Evolutionary conservation across 768 basidiomycete genomes (phyloP).

Genomic region (Amanita muscaria): DNA sequence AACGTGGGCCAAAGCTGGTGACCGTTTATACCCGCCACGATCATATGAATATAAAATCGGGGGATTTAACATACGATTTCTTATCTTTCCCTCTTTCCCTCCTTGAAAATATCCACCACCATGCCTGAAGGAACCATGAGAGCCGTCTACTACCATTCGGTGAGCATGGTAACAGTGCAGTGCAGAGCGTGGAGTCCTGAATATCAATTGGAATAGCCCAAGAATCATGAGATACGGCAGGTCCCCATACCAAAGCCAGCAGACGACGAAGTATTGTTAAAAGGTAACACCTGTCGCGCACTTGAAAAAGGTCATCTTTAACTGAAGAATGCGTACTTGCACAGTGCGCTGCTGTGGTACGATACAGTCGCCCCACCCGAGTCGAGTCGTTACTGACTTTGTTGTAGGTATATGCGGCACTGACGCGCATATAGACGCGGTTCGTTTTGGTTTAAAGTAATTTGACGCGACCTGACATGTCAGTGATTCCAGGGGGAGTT

Average conservation of each 20-base stretch:
- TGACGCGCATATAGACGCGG: constrained; percentile 59
- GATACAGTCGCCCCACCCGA: not conserved
- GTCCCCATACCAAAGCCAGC: constrained; percentile 59
- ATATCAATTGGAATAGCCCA: constrained; percentile 33
- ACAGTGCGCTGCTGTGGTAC: constrained; percentile 6
- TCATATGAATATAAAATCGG: not conserved
- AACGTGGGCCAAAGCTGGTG: not conserved
- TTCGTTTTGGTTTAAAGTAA: constrained; percentile 10
- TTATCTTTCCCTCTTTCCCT: constrained; percentile 1
- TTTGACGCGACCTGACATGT: constrained; percentile 3
- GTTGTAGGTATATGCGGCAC: constrained; percentile 44
- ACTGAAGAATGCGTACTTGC: not conserved
- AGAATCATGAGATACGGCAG: constrained; percentile 55
- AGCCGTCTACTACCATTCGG: constrained; percentile 65
- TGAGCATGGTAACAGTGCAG: constrained; percentile 19
- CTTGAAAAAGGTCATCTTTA: not conserved
- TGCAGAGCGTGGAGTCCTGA: not conserved
- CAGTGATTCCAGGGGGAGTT: constrained; percentile 37
- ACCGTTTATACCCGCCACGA: not conserved
- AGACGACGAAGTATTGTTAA: constrained; percentile 67
- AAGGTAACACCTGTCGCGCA: constrained; percentile 34
- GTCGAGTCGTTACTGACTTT: not conserved
- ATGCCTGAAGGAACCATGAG: constrained; percentile 64
- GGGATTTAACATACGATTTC: not conserved
- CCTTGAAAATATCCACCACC: too few relatives aligned